A percentile compares a stretch with the other conserved stretches of the same genome.
These are phyloP conservation scores for Cryomyces minteri DNA, from an alignment of 495 filamentous ascomycete species.

Conservation along the genomic window DNA sequence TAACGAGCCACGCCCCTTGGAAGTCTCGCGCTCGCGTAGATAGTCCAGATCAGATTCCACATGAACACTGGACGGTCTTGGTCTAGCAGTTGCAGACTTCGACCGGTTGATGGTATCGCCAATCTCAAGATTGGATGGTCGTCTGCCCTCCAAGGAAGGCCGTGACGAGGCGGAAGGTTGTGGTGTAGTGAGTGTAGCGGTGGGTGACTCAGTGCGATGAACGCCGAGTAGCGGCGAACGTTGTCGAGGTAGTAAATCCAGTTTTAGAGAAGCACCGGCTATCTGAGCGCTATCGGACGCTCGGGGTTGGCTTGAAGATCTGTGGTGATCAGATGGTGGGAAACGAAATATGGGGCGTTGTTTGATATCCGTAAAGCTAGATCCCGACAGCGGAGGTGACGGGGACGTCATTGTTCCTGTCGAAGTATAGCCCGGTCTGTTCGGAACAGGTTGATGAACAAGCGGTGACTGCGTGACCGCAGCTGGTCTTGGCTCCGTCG, in stretches of 20 bases:
- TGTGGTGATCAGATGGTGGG: constrained; percentile 11
- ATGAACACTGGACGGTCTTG: constrained; percentile 58
- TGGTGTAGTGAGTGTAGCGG: constrained; percentile 21
- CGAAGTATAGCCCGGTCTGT: constrained; percentile 32
- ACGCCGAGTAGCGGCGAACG: constrained; percentile 22
- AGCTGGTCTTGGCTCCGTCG: constrained; percentile 4
- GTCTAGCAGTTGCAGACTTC: constrained; percentile 42
- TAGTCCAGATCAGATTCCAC: constrained; percentile 61
- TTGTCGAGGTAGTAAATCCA: constrained; percentile 13
- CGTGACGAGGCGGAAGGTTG: constrained; percentile 51
- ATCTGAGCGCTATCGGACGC: constrained; percentile 11
- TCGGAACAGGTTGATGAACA: constrained; percentile 26
- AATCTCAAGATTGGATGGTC: constrained; percentile 43
- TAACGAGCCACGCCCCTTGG: constrained; percentile 19
- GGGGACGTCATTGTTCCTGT: constrained; percentile 84
- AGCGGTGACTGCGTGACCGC: constrained; percentile 30
- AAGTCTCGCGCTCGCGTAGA: constrained; percentile 42
- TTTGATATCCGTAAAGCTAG: constrained; percentile 21
- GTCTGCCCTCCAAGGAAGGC: constrained; percentile 59
- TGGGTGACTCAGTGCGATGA: constrained; percentile 31
- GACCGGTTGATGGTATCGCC: constrained; percentile 38
- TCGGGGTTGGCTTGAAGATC: constrained; percentile 17
- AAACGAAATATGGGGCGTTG: constrained; percentile 19
- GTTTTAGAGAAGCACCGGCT: constrained; percentile 19
- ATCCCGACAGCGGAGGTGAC: constrained; percentile 36